Conservation (phyloP, 2,329 filamentous ascomycete species). For the Cladosporium sp. region DNA sequence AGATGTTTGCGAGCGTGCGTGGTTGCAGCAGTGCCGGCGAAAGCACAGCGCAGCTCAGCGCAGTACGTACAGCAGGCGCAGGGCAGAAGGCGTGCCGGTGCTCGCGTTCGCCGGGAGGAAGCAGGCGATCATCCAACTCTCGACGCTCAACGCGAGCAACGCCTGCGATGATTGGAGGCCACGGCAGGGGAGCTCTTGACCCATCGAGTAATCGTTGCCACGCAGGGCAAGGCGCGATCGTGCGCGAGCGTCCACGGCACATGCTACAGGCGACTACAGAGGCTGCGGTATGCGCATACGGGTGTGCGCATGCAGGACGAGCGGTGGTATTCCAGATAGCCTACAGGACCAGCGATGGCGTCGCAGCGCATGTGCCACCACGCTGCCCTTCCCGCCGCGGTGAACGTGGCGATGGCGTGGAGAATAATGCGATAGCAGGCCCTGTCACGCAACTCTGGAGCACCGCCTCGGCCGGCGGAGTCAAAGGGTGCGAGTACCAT, state of each 20-base stretch:
- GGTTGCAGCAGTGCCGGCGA: background rate
- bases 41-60: background rate
- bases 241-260: background rate
- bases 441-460: background rate
- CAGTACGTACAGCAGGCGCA: constrained; percentile 1
- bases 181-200: constrained; percentile 1
- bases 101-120: constrained; percentile 9
- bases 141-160: background rate
- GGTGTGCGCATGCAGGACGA: background rate
- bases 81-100: background rate
- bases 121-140: constrained; percentile 5
- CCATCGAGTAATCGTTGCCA: background rate
- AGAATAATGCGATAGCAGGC: background rate
- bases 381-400: background rate
- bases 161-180: constrained; percentile 1
- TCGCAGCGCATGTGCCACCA: background rate
- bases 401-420: constrained; percentile 5
- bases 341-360: background rate
- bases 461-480: background rate
- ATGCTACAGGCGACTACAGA: background rate
- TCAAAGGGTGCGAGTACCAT: no score
- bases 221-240: background rate
- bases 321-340: background rate
- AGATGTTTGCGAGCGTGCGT: constrained; percentile 2
- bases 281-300: background rate